Evolutionary conservation across 2,329 filamentous ascomycete genomes (phyloP), one percentile per base, ranked within the genome.

Genomic region (Ophiocordyceps camponoti-floridani): DNA sequence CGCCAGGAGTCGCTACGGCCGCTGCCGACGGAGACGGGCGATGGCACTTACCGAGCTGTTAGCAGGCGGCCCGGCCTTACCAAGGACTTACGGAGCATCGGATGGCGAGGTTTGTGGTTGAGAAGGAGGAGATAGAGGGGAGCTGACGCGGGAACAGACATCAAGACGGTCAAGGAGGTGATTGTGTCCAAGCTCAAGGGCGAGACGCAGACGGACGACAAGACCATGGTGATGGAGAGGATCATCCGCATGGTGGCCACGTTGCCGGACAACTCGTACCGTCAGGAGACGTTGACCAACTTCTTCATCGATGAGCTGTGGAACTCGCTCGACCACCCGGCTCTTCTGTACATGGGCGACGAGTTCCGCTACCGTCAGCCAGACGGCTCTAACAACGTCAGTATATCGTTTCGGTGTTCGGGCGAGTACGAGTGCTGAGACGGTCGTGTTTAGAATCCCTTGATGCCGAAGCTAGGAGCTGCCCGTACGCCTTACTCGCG

Each of bases 201-300:
- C 1, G 69, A 71, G 46, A 66, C 74, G 42, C 66, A 79, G 11
- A 61, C 75, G 5, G 79, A 89, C 53, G 84, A 89, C 63, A 83
- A 82, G 62, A 82, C 78, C 2, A 82, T 84, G 68, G 65, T 85
- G 41, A 84, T 86, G 76, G 82, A 86, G 58, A 68, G 75, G 8
- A 69, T 81, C 5, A 84, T 86, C 48, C 73, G 79, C 64, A 66
- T 86, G 14, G 79, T 84, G 5, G 70, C 78, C 12, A 72, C 71
- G 30, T 65, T 86, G 31, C 79, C 79, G 1, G 62, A 70, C 43
- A 65, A 71, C 45, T 85, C 81, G 1, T 73, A 72, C 52, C 68
- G 72, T 26, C 69, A 81, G 10, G 65, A 70, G 40, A 63, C 77
- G 44, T 64, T 87, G 42, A 85, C 82, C 9, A 77, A 81, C 52